phyloP scores from a whole-genome alignment of 2,329 filamentous ascomycete species.

The Orbilia oligospora region DNA sequence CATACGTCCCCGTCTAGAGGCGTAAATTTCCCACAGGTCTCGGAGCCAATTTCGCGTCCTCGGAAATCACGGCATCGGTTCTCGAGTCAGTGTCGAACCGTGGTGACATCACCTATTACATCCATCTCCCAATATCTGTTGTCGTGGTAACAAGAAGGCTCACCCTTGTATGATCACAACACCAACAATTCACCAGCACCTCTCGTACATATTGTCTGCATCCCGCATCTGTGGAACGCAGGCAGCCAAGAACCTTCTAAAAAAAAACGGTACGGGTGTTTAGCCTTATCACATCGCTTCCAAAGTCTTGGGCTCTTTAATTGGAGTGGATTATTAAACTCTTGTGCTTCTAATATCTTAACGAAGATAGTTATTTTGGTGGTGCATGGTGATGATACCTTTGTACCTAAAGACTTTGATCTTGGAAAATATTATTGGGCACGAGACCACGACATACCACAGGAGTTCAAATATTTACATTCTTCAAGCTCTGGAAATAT shows the following conservation, averaged over 20 bases:
- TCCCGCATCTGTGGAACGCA: slow-evolving; percentile 3
- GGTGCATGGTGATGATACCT: not conserved
- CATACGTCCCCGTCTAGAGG: not conserved
- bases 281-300: slow-evolving; percentile 30
- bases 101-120: not conserved
- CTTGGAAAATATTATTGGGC: not conserved
- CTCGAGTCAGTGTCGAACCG: not conserved
- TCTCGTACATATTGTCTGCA: not conserved
- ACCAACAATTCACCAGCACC: not conserved
- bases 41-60: not conserved
- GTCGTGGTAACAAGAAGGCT: slow-evolving; percentile 14
- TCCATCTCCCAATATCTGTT: not conserved
- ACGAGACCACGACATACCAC: not conserved
- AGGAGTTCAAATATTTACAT: not conserved
- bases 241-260: slow-evolving; percentile 11
- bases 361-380: not conserved
- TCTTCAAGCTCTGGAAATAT: not conserved
- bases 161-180: slow-evolving; percentile 7
- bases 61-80: too few relatives aligned
- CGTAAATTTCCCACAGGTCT: not conserved
- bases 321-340: not conserved
- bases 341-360: not conserved
- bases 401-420: not conserved
- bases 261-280: slow-evolving; percentile 6
- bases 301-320: not conserved